Evolutionary conservation across 2,329 filamentous ascomycete species (phyloP).

Genomic region (Cladobotryum protrusum): DNA sequence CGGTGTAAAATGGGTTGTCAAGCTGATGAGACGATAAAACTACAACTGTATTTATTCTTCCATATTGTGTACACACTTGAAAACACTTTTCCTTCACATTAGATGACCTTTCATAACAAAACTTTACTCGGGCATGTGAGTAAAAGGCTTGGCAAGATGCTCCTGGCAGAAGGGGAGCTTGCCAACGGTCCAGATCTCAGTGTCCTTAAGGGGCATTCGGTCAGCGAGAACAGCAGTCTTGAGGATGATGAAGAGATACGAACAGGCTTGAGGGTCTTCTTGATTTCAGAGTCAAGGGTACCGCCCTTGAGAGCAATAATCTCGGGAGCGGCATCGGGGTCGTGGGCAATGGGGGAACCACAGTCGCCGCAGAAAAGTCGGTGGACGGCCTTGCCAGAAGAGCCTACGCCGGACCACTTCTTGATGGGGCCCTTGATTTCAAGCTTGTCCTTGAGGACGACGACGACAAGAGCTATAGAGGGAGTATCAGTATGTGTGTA

Average conservation of each 20-base stretch:
- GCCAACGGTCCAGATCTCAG: slow-evolving; percentile 63
- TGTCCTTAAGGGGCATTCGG: slow-evolving; percentile 40
- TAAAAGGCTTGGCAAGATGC: slow-evolving; percentile 55
- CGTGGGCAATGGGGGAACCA: slow-evolving; percentile 63
- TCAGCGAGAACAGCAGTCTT: neutral
- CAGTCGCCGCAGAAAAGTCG: slow-evolving; percentile 65
- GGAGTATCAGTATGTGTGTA: too few relatives aligned
- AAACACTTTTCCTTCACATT: neutral
- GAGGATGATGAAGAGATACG: slow-evolving; percentile 19
- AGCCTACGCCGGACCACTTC: slow-evolving; percentile 54
- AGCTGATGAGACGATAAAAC: too few relatives aligned
- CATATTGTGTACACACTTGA: too few relatives aligned
- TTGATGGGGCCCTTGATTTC: slow-evolving; percentile 58
- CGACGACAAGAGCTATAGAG: slow-evolving; percentile 55
- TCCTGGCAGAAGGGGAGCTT: slow-evolving; percentile 68
- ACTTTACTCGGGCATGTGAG: slow-evolving; percentile 54
- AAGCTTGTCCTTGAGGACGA: slow-evolving; percentile 61
- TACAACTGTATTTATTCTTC: too few relatives aligned
- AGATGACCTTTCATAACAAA: neutral
- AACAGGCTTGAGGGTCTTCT: slow-evolving; percentile 62
- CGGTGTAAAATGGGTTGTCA: too few relatives aligned
- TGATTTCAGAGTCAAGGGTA: slow-evolving; percentile 56
- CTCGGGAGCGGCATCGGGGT: slow-evolving; percentile 62
- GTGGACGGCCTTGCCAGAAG: slow-evolving; percentile 57
- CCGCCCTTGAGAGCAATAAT: slow-evolving; percentile 66